Conservation (phyloP, 2,329 filamentous ascomycete genomes). For the Fusarium fracticaudum region DNA sequence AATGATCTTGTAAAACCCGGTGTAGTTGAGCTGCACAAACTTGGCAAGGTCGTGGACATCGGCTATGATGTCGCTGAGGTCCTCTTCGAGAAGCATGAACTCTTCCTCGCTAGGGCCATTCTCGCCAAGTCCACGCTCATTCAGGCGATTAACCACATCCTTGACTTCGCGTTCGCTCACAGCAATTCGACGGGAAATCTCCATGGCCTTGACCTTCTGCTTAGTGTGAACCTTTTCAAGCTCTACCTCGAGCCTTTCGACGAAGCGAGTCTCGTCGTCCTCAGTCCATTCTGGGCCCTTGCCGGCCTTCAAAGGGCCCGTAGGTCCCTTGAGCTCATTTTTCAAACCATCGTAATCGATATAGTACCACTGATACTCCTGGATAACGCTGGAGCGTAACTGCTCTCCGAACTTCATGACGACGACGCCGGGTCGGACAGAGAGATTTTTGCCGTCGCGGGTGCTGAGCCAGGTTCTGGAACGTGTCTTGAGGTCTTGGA, state of each 20-base stretch:
- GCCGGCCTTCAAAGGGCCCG: slow-evolving; percentile 57
- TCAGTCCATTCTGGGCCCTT: slow-evolving; percentile 78
- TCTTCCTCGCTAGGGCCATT: slow-evolving; percentile 84
- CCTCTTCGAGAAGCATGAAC: slow-evolving; percentile 92
- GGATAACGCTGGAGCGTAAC: slow-evolving; percentile 93
- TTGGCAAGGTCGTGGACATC: slow-evolving; percentile 98
- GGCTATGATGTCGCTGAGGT: slow-evolving; percentile 96
- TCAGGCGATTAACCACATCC: slow-evolving; percentile 82
- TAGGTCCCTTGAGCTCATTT: slow-evolving; percentile 80
- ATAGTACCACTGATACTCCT: slow-evolving; percentile 98
- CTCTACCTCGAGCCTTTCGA: slow-evolving; percentile 86
- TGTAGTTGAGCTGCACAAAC: slow-evolving; percentile 98
- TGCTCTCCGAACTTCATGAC: slow-evolving; percentile 94
- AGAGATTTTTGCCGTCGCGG: slow-evolving; percentile 39
- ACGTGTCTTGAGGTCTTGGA: slow-evolving; percentile 59
- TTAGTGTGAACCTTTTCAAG: slow-evolving; percentile 98
- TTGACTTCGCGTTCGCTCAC: slow-evolving; percentile 89
- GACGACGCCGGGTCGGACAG: slow-evolving; percentile 61
- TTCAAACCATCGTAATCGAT: slow-evolving; percentile 98
- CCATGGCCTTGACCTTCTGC: slow-evolving; percentile 95
- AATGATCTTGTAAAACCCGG: slow-evolving; percentile 99
- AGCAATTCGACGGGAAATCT: slow-evolving; percentile 91
- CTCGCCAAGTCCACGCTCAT: slow-evolving; percentile 66
- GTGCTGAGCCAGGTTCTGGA: slow-evolving; percentile 54
- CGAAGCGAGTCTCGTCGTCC: slow-evolving; percentile 90